Evolutionary conservation across 164 flowering plant species (phyloP), one percentile per base, ranked within the genome.

Genomic region (Pachysandra terminalis): DNA sequence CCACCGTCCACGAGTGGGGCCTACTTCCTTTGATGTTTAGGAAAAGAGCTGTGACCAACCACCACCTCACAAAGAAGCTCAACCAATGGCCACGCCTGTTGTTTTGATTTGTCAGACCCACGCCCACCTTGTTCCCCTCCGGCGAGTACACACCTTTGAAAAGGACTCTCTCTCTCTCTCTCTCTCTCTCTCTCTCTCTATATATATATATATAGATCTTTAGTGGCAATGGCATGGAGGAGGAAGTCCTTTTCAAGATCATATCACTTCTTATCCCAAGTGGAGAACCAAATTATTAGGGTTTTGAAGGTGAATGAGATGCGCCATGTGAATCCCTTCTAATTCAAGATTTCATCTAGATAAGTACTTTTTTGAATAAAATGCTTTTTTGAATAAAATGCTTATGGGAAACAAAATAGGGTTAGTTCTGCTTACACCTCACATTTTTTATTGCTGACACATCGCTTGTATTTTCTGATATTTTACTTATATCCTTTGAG

Each of bases 241-340:
- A n/a, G 45, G 21, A 45, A 13, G 65, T 48, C 61, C 37, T 41
- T 63, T 60, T n/a, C 60, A 68, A 65, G 66, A 67, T 63, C 56
- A 71, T 16, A 72, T 37, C 37, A 53, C 27, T 55, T 67, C 62
- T 68, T 17, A 68, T 40, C 45, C n/a, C 49, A 56, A 78, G 81
- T 81, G 84, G 84, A 74, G 81, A 73, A 78, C 84, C 73, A 65
- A 68, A 81, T 81, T 61, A 81, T 81, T 63, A 76, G 67, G 56
- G 68, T 62, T 81, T 78, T 78, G 74, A 76, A 81, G 78, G 68
- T 40, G 71, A 71, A 52, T 71, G 72, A 70, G 45, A 55, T 68
- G n/a, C 51, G 61, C 73, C 78, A 81, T 74, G 81, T 76, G 77
- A 79, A 26, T n/a, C 68, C 40, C 49, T 27, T 17, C 57, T 65